phyloP scores from a whole-genome alignment of 2,329 filamentous ascomycete genomes.

The Fonsecaea erecta region DNA sequence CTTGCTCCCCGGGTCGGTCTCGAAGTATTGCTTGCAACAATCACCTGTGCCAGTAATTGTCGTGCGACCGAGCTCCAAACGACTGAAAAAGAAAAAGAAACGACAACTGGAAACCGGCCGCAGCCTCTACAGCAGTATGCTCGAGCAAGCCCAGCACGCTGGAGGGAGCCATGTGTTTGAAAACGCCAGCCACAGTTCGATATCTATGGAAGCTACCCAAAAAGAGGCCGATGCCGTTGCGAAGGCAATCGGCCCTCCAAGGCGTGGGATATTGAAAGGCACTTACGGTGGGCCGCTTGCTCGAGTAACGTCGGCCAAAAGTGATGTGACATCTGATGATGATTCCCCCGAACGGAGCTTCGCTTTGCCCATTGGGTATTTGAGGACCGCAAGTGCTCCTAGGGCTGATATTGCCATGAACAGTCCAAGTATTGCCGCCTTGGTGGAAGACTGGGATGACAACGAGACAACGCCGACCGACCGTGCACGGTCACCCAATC shows the following conservation, averaged over 20 bases:
- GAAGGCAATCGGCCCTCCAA: conserved; percentile 52
- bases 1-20: conserved; percentile 84
- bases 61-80: conserved; percentile 83
- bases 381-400: conserved; percentile 34
- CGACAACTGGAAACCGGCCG: conserved; percentile 75
- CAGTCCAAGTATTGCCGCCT: conserved; percentile 35
- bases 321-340: conserved; percentile 35
- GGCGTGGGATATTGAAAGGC: conserved; percentile 33
- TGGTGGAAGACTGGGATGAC: conserved; percentile 34
- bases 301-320: conserved; percentile 29
- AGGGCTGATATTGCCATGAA: conserved; percentile 37
- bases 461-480: conserved; percentile 6
- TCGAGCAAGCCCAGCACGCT: conserved; percentile 64
- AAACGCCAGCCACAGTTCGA: conserved; percentile 41
- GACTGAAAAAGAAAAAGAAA: conserved; percentile 87
- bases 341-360: conserved; percentile 33
- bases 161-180: conserved; percentile 59
- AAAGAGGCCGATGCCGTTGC: conserved; percentile 58
- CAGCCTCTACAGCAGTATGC: conserved; percentile 76
- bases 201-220: conserved; percentile 44
- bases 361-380: conserved; percentile 36
- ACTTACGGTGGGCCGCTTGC: conserved; percentile 36
- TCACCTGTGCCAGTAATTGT: conserved; percentile 93
- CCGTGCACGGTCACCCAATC: conserved; percentile 18
- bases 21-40: conserved; percentile 92